phyloP scores from a whole-genome alignment of 169 alveolate species.

The Nephromyces sp. region DNA sequence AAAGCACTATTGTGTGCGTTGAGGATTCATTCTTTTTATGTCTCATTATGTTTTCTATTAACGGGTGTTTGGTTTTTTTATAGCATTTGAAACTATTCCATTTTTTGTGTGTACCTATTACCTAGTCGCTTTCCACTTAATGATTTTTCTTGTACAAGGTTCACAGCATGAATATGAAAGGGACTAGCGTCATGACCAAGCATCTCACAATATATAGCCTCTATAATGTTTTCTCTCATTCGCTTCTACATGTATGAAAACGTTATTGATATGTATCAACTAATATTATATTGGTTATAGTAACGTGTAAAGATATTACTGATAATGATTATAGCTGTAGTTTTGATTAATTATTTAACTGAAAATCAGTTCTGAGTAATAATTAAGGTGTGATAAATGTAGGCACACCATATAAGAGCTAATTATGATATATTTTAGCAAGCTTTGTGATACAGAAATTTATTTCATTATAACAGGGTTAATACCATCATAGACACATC shows the following conservation, averaged over 20 bases:
- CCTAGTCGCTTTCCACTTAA: conserved; percentile 65
- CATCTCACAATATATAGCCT: conserved; percentile 87
- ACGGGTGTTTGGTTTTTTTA: neutral
- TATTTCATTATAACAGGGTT: neutral
- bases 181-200: conserved; percentile 87
- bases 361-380: neutral
- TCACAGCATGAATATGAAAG: conserved; percentile 83
- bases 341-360: too few relatives aligned
- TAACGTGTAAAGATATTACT: too few relatives aligned
- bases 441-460: neutral
- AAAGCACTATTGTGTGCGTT: too few relatives aligned
- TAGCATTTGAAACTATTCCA: neutral
- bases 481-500: neutral
- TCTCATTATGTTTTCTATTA: neutral
- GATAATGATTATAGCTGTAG: too few relatives aligned
- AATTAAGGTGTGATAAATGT: too few relatives aligned
- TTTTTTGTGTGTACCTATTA: neutral
- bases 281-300: too few relatives aligned
- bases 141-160: conserved; percentile 65
- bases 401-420: too few relatives aligned
- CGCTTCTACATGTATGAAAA: conserved; percentile 9
- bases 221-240: conserved; percentile 53
- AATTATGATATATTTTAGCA: neutral
- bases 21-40: neutral
- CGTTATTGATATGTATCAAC: neutral